Conservation (phyloP, 1,139 yeast genomes). For the Pichia sp. region DNA sequence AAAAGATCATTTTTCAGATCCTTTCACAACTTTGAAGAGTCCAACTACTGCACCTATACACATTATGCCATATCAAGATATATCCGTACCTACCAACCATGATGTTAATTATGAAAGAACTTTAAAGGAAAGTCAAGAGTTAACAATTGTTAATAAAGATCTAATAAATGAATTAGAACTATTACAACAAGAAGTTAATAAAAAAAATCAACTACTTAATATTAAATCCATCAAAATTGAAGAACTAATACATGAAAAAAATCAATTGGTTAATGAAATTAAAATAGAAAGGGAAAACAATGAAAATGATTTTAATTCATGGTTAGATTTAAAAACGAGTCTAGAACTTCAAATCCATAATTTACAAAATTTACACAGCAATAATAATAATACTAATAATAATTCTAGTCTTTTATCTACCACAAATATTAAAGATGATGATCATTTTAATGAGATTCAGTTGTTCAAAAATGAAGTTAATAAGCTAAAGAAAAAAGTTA, state of each 20-base stretch:
- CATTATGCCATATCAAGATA: constrained; percentile 1
- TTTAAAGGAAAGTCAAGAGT: constrained; percentile 18
- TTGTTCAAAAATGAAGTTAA: constrained; percentile 31
- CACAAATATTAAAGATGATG: background rate
- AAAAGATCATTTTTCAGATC: constrained; percentile 1
- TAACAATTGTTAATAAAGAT: constrained; percentile 26
- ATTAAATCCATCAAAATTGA: constrained; percentile 24
- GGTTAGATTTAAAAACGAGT: constrained; percentile 22
- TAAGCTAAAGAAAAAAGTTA: constrained; percentile 37
- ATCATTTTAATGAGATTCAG: constrained; percentile 1
- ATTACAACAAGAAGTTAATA: constrained; percentile 28
- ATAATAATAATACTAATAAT: background rate
- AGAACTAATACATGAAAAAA: constrained; percentile 24
- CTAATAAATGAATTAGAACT: constrained; percentile 29
- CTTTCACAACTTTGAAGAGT: constrained; percentile 1
- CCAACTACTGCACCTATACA: constrained; percentile 4
- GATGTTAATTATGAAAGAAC: background rate
- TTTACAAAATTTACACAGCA: constrained; percentile 8
- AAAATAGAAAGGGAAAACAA: constrained; percentile 28
- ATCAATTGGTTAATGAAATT: constrained; percentile 20
- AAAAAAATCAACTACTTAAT: constrained; percentile 26
- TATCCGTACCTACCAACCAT: background rate
- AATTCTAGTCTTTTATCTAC: background rate
- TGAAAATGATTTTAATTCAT: constrained; percentile 25
- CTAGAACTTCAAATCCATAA: constrained; percentile 20